Evolutionary conservation across 805 yeast species (phyloP).

Genomic region (Ogataea allantospora): DNA sequence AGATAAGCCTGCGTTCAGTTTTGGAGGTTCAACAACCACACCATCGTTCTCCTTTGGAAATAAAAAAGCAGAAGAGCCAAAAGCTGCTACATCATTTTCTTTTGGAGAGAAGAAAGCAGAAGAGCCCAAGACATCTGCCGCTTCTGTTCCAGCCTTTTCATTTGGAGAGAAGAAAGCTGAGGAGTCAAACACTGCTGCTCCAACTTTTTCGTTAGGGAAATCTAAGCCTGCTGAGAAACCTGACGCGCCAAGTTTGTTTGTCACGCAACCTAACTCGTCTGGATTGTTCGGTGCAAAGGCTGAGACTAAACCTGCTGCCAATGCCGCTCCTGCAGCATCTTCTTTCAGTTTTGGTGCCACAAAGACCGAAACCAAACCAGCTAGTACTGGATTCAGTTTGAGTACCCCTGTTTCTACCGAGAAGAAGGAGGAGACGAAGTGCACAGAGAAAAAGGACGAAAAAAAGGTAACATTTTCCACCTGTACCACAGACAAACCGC

Average conservation of each 20-base stretch:
- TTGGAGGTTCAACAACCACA: not conserved
- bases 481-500: conserved; percentile 26
- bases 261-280: not conserved
- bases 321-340: conserved; percentile 1
- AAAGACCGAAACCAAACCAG: conserved; percentile 14
- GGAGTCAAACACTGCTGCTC: conserved; percentile 7
- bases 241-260: not conserved
- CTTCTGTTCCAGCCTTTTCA: conserved; percentile 9
- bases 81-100: conserved; percentile 13
- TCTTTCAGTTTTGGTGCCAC: conserved; percentile 7
- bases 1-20: not conserved
- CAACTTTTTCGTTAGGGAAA: conserved; percentile 12
- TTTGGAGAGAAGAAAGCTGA: conserved; percentile 12
- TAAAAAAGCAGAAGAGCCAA: conserved; percentile 12
- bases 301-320: conserved; percentile 9
- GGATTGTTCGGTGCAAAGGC: conserved; percentile 12
- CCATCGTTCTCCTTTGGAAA: conserved; percentile 12
- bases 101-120: conserved; percentile 12
- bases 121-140: conserved; percentile 5
- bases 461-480: conserved; percentile 31
- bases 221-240: conserved; percentile 8
- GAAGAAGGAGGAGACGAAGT: conserved; percentile 15
- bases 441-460: conserved; percentile 5
- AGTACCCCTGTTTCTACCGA: conserved; percentile 11
- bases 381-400: conserved; percentile 9